Base-by-base conservation (phyloP, 352 stramenopile genomes). In the Phytopythium vexans region DNA sequence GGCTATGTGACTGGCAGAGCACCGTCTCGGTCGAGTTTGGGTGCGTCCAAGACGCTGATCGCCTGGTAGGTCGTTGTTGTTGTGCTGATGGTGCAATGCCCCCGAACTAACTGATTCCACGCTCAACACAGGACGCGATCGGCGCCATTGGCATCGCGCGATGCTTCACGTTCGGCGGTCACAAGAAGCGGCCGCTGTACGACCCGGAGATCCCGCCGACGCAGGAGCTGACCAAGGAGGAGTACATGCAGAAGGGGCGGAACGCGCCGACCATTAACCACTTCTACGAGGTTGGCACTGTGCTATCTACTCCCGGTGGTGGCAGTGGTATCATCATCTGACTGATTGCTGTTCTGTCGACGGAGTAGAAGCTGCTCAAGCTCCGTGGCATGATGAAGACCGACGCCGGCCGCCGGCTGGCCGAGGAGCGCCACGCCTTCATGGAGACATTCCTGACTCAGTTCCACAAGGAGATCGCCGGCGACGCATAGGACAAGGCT, bases 331-430 rank as follows among this genome's bases (percentile, higher is more conserved):
- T 58, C 27, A 15, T 10, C 6, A 48, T 14, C 0, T 39, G 8
- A 33, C 16, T 34, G 10, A 1, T 39, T 2, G 37, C 15, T 36
- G n/a, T 12, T 38, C 56, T 21, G 37, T 4, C 7, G 36, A 2
- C 27, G 15, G 16, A 36, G 12, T 40, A 92, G 70, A 97, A 97
- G 74, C 72, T 97, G 31, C 72, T 97, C 45, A 89, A 90, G 57
- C 75, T 96, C 42, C 77, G 84, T 37, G 73, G 66, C 11, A 84
- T 92, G 75, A 95, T 97, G 83, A 96, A 96, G 59, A 97, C 87
- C 0, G 57, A 64, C 12, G 71, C 83, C 0, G 89, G 86, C 16
- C 77, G 74, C 33, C 73, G 74, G 48, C 71, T 96, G 33, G 89
- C 87, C 0, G 72, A 93, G 50, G 77, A 89, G 51, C 84, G 87